These are phyloP conservation scores for Periconia digitata DNA, from an alignment of 2,329 filamentous ascomycete genomes.

Conservation along the genomic window DNA sequence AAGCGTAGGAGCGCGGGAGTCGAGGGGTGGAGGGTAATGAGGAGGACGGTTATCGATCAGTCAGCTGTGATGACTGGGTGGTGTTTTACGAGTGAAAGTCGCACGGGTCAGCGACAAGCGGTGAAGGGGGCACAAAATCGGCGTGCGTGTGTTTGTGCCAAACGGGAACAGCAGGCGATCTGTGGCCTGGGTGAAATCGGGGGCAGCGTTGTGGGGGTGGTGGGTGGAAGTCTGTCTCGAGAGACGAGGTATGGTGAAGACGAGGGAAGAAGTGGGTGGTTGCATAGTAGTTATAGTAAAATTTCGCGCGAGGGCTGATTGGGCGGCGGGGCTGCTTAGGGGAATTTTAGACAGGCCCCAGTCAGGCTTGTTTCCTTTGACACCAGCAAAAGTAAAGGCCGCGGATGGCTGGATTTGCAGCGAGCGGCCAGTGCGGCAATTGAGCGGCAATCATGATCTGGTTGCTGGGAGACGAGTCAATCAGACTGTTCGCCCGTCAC, in stretches of 20 bases:
- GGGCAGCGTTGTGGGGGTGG: conserved; percentile 1
- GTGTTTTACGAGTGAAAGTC: neutral
- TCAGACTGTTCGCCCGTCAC: too few species aligned
- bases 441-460: too few species aligned
- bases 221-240: conserved; percentile 19
- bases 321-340: neutral
- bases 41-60: conserved; percentile 23
- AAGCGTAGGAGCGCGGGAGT: conserved; percentile 32
- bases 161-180: conserved; percentile 6
- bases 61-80: conserved; percentile 22
- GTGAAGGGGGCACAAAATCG: neutral
- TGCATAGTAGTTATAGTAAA: neutral
- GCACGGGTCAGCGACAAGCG: conserved; percentile 2
- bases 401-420: too few species aligned
- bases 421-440: too few species aligned
- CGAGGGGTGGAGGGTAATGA: conserved; percentile 23
- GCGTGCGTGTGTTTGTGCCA: neutral
- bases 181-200: conserved; percentile 1
- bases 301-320: conserved; percentile 6
- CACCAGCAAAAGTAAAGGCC: too few species aligned
- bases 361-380: too few species aligned
- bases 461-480: too few species aligned
- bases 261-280: neutral
- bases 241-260: conserved; percentile 14
- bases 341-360: too few species aligned